A percentile compares a stretch with the other conserved stretches of the same genome.
phyloP scores from a whole-genome alignment of 208 protist species.

The Phytomonas sp. region DNA sequence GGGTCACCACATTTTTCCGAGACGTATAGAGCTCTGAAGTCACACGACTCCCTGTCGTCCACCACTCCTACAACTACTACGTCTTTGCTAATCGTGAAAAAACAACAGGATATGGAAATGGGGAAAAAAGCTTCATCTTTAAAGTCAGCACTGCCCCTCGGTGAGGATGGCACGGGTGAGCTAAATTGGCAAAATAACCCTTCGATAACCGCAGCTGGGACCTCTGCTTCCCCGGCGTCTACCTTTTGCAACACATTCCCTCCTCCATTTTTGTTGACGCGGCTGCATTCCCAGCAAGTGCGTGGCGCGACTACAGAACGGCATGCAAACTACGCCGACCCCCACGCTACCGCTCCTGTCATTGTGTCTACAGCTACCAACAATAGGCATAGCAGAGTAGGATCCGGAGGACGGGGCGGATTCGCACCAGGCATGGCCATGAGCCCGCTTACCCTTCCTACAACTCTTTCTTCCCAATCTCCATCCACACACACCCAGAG shows the following conservation, averaged over 20 bases:
- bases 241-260: background rate
- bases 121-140: background rate
- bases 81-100: background rate
- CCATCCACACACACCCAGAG: background rate
- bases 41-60: background rate
- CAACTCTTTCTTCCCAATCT: background rate
- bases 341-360: background rate
- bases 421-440: background rate
- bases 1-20: background rate
- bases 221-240: background rate
- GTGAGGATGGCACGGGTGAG: background rate
- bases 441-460: background rate
- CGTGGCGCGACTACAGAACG: background rate
- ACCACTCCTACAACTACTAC: background rate
- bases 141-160: background rate
- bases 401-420: background rate
- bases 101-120: background rate
- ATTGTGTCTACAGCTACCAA: background rate
- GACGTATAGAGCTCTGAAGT: background rate
- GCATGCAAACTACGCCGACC: background rate
- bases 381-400: background rate
- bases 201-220: background rate
- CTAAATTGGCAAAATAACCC: background rate
- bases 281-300: background rate
- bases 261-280: background rate